These are phyloP conservation scores for Artemisia annua DNA, from an alignment of 129 eudicot species.

Conservation along the genomic window DNA sequence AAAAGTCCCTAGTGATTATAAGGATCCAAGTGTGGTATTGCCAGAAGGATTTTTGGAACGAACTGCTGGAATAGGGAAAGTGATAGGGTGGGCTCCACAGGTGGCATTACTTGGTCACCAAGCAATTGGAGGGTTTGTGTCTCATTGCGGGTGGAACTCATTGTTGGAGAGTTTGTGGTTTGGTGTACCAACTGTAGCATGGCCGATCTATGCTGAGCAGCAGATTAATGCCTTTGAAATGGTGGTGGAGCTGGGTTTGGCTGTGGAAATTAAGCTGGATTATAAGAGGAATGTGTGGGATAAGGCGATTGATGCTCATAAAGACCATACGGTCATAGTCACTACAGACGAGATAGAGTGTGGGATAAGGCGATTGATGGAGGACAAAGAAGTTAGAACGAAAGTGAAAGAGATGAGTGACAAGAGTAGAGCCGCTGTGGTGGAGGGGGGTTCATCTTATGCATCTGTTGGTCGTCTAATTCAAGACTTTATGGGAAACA, in stretches of 20 bases:
- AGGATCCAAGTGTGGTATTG: constrained; percentile 32
- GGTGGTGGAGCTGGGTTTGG: constrained; percentile 54
- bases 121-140: constrained; percentile 53
- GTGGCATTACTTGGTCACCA: constrained; percentile 45
- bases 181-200: constrained; percentile 49
- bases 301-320: neutral
- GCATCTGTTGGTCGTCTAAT: constrained; percentile 22
- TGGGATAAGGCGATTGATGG: constrained; percentile 38
- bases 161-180: constrained; percentile 55
- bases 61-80: constrained; percentile 40
- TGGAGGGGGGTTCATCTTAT: constrained; percentile 55
- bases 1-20: constrained; percentile 22
- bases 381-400: constrained; percentile 15
- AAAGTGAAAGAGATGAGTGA: constrained; percentile 38
- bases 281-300: constrained; percentile 21
- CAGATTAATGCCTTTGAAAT: constrained; percentile 44
- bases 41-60: constrained; percentile 53
- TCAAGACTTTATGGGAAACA: constrained; percentile 19
- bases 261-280: constrained; percentile 44
- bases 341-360: constrained; percentile 30
- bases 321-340: constrained; percentile 13
- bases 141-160: constrained; percentile 73
- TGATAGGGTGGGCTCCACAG: constrained; percentile 71
- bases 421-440: constrained; percentile 36
- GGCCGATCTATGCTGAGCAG: constrained; percentile 50